phyloP scores from a whole-genome alignment of 2,329 filamentous ascomycete species.

The Podosphaera aphanis region DNA sequence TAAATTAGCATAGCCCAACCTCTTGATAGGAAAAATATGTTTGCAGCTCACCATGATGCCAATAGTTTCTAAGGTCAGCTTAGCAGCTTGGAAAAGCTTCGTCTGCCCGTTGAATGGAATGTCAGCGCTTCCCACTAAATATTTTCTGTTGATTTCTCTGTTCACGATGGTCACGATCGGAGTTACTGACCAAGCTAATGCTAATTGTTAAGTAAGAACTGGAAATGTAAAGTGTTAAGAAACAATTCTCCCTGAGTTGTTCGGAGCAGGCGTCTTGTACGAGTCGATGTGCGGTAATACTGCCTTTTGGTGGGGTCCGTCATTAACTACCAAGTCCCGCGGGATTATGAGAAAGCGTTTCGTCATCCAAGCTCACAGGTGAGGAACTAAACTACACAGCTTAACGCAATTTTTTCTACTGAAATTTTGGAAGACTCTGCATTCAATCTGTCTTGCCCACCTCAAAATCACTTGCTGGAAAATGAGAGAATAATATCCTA shows the following conservation, averaged over 20 bases:
- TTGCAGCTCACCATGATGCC: slow-evolving; percentile 6
- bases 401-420: no score
- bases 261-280: not conserved
- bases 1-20: not conserved
- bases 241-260: not conserved
- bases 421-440: no score
- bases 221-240: not conserved
- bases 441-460: no score
- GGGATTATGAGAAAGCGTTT: no score
- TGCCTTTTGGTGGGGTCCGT: no score
- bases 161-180: not conserved
- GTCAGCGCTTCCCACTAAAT: not conserved
- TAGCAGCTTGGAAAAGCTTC: not conserved
- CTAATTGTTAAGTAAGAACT: not conserved
- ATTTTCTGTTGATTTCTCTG: not conserved
- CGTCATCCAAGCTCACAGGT: no score
- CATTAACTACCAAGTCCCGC: no score
- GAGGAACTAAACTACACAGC: no score
- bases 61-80: not conserved
- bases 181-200: not conserved
- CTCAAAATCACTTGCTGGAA: no score
- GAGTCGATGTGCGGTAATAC: not conserved
- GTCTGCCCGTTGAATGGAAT: not conserved
- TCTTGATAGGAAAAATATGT: not conserved
- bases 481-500: no score